Conservation (phyloP, 148 eudicot genomes). For the Rhododendron mucronatum region DNA sequence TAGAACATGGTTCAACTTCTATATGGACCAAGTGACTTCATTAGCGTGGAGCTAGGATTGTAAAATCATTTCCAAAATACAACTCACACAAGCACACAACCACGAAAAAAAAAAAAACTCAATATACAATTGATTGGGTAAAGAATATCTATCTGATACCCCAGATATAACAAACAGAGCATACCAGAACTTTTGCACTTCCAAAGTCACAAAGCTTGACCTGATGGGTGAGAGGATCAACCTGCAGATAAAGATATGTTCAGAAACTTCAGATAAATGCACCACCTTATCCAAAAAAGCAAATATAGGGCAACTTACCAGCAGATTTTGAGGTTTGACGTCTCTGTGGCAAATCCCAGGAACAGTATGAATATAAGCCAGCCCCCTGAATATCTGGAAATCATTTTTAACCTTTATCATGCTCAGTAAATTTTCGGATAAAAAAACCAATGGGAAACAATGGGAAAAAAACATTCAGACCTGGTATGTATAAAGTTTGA, state of each 20-base stretch:
- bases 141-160: not conserved
- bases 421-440: not conserved
- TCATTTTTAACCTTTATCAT: not conserved
- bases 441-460: not conserved
- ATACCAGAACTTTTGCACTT: constrained; percentile 54
- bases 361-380: constrained; percentile 44
- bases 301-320: constrained; percentile 23
- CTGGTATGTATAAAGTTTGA: constrained; percentile 48
- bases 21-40: too few species aligned
- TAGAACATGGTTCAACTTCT: not conserved
- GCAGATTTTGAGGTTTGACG: constrained; percentile 47
- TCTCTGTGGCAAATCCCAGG: constrained; percentile 53
- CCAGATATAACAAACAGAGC: not conserved
- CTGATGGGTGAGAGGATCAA: constrained; percentile 48
- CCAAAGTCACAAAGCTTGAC: constrained; percentile 55
- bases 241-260: constrained; percentile 22
- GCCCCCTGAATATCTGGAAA: constrained; percentile 40
- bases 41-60: not conserved
- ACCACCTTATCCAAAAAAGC: not conserved
- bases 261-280: not conserved
- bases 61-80: not conserved
- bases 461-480: constrained; percentile 6
- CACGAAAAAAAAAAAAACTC: not conserved
- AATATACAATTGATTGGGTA: not conserved
- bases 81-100: not conserved